Evolutionary conservation across 192 early-diverging fungal genomes (phyloP).

Genomic region (Coemansia sp.): DNA sequence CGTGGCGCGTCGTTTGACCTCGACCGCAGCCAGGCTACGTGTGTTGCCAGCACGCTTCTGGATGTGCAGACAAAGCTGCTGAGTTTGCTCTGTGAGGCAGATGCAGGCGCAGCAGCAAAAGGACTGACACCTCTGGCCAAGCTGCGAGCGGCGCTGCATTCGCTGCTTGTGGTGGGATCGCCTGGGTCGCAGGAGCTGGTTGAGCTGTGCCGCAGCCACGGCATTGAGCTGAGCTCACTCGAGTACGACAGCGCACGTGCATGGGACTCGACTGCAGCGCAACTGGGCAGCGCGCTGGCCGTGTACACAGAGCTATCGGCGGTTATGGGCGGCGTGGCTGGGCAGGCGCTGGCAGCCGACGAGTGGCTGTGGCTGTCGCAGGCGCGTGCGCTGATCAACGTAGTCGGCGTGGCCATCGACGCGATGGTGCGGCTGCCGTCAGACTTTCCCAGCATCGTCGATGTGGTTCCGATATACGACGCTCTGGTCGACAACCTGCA

Average conservation of each 20-base stretch:
- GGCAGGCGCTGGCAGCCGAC: slow-evolving; percentile 14
- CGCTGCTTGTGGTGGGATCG: slow-evolving; percentile 9
- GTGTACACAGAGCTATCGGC: slow-evolving; percentile 24
- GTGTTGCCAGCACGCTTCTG: slow-evolving; percentile 36
- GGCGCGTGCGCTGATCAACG: slow-evolving; percentile 28
- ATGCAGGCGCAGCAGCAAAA: neutral
- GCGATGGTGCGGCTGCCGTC: slow-evolving; percentile 14
- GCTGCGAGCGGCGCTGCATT: slow-evolving; percentile 22
- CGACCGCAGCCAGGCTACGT: slow-evolving; percentile 49
- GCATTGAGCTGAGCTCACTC: slow-evolving; percentile 21
- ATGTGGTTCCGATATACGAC: slow-evolving; percentile 49
- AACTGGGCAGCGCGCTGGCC: slow-evolving; percentile 32
- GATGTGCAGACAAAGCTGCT: slow-evolving; percentile 42
- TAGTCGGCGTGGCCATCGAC: slow-evolving; percentile 21
- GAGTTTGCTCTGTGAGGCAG: slow-evolving; percentile 1
- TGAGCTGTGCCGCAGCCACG: slow-evolving; percentile 32
- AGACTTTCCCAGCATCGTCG: slow-evolving; percentile 43
- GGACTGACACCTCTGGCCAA: slow-evolving; percentile 19
- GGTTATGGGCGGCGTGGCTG: slow-evolving; percentile 6
- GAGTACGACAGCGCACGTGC: slow-evolving; percentile 21
- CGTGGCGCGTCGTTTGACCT: slow-evolving; percentile 46
- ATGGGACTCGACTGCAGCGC: slow-evolving; percentile 35
- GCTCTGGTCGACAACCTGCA: slow-evolving; percentile 31
- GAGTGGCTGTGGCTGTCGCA: slow-evolving; percentile 53
- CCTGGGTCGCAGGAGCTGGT: slow-evolving; percentile 33